Base-by-base conservation (phyloP, 495 filamentous ascomycete species). In the Lasiosphaeriaceae sp. region DNA sequence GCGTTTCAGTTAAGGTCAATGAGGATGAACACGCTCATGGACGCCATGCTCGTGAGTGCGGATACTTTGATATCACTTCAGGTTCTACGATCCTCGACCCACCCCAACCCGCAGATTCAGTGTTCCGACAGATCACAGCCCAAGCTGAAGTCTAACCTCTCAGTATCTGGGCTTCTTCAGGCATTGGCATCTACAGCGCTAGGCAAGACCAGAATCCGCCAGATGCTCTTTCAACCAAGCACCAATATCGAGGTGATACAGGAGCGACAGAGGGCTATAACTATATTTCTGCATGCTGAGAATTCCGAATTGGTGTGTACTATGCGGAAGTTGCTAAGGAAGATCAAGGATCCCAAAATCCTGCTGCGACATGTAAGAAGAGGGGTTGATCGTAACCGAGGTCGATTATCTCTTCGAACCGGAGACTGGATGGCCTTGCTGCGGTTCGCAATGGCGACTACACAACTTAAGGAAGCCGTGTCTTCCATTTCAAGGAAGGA, bases 111-210 rank as follows among this genome's bases (percentile, higher is more conserved):
- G 45, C 87, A 94, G 47, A 89, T 87, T 64, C 89, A 91, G 70
- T 90, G 89, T 1, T 86, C 88, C 12, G 83, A 79, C 11, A 84
- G 73, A 58, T 84, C 80, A 6, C 77, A 80, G 8, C 86, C 86
- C 0, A 86, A 86, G 14, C 82, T 86, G 0, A 97, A 96, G 67
- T 91, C 97, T 68, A 87, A 85, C 8, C 80, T 97, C n/a, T 96
- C 92, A 2, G 71, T 98, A 1, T 95, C 88, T 59, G 94, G 92
- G 3, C 76, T 95, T 12, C 91, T 95, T 58, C 83, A 87, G 44
- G 79, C 86, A 39, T 76, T 93, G 56, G 88, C 95, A 43, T 82
- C 80, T 31, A 96, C 90, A 2, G 85, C 90, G 6, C 90, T 96
- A 62, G 94, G 95, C 2, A 90, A 86, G 62, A 68, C 75, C 22